A percentile compares a stretch with the other conserved stretches of the same genome.
Evolutionary conservation across 2,329 filamentous ascomycete genomes (phyloP).

Genomic region (Sporothrix luriei): DNA sequence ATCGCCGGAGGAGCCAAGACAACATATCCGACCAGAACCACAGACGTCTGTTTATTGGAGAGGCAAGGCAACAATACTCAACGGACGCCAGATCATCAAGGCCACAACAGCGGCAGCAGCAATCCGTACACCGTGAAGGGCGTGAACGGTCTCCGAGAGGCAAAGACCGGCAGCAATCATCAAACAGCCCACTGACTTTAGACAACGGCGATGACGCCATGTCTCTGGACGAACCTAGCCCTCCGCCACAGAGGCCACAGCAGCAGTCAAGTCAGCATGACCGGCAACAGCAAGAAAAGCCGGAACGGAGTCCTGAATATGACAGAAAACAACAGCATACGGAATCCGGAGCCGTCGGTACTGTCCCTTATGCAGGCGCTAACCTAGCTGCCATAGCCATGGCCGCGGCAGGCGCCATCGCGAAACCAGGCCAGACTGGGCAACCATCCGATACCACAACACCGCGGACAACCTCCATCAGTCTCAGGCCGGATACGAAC

Average conservation of each 20-base stretch:
- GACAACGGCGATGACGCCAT: constrained; percentile 37
- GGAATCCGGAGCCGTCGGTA: neutral
- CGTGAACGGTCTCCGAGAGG: neutral
- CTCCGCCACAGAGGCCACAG: constrained; percentile 7
- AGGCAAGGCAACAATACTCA: neutral
- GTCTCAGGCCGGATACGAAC: neutral
- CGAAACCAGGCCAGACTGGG: neutral
- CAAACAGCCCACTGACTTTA: neutral
- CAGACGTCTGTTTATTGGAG: neutral
- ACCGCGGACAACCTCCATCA: neutral
- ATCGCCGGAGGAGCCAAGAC: neutral
- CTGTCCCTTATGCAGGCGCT: neutral
- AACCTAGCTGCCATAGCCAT: neutral
- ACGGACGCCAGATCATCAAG: neutral
- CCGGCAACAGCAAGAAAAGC: neutral
- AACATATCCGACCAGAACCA: neutral
- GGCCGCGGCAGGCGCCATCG: neutral
- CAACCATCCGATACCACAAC: neutral
- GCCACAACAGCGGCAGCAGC: neutral
- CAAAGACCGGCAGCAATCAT: neutral
- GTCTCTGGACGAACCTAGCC: constrained; percentile 26
- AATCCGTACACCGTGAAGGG: neutral
- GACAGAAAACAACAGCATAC: neutral
- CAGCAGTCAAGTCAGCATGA: neutral
- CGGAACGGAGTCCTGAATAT: neutral